Conservation (phyloP, 2,329 filamentous ascomycete species). For the Penicillium sp. region DNA sequence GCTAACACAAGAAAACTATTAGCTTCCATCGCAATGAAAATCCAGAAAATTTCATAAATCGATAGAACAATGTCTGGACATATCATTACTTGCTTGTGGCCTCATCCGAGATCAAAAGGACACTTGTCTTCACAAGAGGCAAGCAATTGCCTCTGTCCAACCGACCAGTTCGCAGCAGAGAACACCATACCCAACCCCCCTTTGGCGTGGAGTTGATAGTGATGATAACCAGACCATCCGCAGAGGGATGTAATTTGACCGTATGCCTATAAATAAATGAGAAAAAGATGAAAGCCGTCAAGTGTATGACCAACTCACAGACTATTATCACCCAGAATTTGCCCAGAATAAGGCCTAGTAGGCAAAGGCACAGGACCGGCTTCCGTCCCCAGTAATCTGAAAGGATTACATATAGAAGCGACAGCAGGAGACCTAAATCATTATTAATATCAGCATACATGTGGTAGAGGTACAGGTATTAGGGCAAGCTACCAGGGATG, state of each 20-base stretch:
- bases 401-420: slow-evolving; percentile 28
- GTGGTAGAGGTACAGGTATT: background rate
- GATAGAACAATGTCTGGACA: background rate
- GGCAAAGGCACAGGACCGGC: slow-evolving; percentile 21
- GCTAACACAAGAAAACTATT: background rate
- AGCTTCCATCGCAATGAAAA: background rate
- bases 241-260: slow-evolving; percentile 20
- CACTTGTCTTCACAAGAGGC: background rate
- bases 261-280: slow-evolving; percentile 9
- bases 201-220: background rate
- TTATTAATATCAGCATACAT: background rate
- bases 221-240: slow-evolving; percentile 26
- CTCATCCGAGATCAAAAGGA: background rate
- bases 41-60: too few species aligned
- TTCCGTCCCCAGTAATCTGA: slow-evolving; percentile 28
- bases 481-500: slow-evolving; percentile 15
- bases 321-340: slow-evolving; percentile 27
- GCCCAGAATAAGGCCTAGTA: slow-evolving; percentile 18
- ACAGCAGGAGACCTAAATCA: slow-evolving; percentile 21
- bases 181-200: background rate
- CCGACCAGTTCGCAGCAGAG: background rate
- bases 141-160: background rate
- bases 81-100: background rate
- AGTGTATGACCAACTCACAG: slow-evolving; percentile 17
- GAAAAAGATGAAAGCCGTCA: background rate